A percentile compares a stretch with the other conserved stretches of the same genome.
Conservation (phyloP, 176 grass and related monocot species). For the Oryza officinalis region DNA sequence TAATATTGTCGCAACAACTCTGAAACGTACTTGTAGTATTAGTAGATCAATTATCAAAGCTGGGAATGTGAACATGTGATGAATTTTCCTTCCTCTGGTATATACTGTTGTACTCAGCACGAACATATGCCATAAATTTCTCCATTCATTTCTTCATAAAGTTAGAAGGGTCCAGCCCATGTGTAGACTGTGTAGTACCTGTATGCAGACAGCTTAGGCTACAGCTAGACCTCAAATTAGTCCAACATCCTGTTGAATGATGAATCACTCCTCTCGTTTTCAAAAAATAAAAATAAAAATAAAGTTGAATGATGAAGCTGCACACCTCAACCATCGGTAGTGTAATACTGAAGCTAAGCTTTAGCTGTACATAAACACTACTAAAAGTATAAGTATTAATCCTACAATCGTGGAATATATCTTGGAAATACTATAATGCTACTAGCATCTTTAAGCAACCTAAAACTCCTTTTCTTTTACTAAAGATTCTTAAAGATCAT, state of each 20-base stretch:
- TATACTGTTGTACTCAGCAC: not conserved
- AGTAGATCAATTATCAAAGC: not conserved
- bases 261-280: not conserved
- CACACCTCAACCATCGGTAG: not conserved
- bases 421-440: not conserved
- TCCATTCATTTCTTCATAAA: conserved; percentile 27
- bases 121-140: conserved; percentile 25
- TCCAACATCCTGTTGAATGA: conserved; percentile 7
- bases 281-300: too few species aligned
- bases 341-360: not conserved
- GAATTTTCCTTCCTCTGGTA: not conserved
- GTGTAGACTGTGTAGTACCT: too few species aligned
- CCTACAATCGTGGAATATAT: not conserved
- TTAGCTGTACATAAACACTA: too few species aligned
- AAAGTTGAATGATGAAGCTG: not conserved
- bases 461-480: not conserved
- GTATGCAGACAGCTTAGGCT: too few species aligned
- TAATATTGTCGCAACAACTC: too few species aligned
- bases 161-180: not conserved
- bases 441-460: not conserved
- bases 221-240: not conserved
- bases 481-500: not conserved
- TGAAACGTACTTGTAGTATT: not conserved
- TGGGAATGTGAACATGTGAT: not conserved
- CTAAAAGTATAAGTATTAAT: not conserved